Conservation (phyloP, 208 protist species). For the Baffinella frigidus region DNA sequence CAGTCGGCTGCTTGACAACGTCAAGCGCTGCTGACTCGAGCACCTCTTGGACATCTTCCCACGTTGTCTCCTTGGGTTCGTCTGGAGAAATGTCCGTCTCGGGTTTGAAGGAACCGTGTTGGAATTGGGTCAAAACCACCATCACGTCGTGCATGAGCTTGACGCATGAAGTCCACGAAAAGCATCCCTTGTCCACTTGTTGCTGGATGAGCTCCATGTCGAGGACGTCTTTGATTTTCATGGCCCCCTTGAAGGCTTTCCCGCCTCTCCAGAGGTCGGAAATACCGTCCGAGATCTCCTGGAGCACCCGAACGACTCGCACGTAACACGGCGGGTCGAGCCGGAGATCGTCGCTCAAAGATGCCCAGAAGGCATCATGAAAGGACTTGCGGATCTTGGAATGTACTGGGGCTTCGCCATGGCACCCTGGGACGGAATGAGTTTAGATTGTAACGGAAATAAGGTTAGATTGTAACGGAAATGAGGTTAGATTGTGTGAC, state of each 20-base stretch:
- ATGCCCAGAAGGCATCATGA: conserved; percentile 15
- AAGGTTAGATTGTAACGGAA: too few relatives aligned
- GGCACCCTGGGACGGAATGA: too few relatives aligned
- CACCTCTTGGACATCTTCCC: too few relatives aligned
- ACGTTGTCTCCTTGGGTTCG: too few relatives aligned
- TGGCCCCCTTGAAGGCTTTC: background rate
- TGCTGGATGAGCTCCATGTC: background rate
- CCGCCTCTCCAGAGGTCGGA: conserved; percentile 1
- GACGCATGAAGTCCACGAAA: background rate
- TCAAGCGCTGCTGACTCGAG: too few relatives aligned
- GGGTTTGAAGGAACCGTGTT: too few relatives aligned
- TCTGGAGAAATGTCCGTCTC: too few relatives aligned
- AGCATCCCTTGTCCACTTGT: background rate
- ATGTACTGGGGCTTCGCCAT: too few relatives aligned
- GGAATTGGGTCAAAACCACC: too few relatives aligned
- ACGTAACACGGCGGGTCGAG: background rate
- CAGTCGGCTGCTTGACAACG: conserved; percentile 12
- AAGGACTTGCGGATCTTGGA: conserved; percentile 32
- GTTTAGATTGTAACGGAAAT: too few relatives aligned
- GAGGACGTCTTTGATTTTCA: background rate
- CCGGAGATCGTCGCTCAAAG: background rate
- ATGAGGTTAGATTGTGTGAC: too few relatives aligned
- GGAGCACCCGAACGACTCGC: conserved; percentile 15
- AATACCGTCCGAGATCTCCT: conserved; percentile 10
- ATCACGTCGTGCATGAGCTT: background rate